Evolutionary conservation across 208 protist species (phyloP), one percentile per base, ranked within the genome.

Genomic region (Trypanosomatidae sp.): DNA sequence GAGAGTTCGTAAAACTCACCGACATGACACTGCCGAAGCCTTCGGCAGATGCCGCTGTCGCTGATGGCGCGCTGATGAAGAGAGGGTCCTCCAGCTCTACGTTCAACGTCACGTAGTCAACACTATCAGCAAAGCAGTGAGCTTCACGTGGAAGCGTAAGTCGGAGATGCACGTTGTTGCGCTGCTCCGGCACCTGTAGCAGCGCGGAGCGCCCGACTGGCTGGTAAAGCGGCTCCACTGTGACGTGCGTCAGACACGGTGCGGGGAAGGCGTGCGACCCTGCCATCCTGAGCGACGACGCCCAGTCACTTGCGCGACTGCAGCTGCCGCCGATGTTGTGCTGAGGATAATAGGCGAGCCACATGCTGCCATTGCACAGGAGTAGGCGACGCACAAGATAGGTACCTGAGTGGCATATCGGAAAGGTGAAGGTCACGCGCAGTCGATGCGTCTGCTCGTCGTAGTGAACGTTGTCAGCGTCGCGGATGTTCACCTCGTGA

Each of bases 101-200:
- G 15, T 84, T 46, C 22, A 95, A 62, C 36, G 78, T 88, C 49
- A 87, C 74, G 74, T 85, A 91, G 56, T 77, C 80, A 7, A 84
- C 62, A 12, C 83, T 70, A 76, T 92, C 90, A 30, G 82, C 84
- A 62, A 95, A 95, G 71, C 86, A 92, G 70, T 95, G 90, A 17
- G 77, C 56, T 33, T 94, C 85, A 9, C 67, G 52, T 1, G 86
- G 84, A 17, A 79, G 69, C 15, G 41, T 43, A 49, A 91, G 79
- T 10, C 56, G 72, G 62, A 95, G 62, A 44, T 82, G 82, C 39
- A 91, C 80, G 43, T 82, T 84, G 53, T 77, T 86, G 25, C 81
- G 79, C 33, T 81, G 87, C 79, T 95, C 87, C 41, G 69, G 79
- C 46, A 91, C 87, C 30, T 50, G 71, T 33, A 92, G 69, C 36